Evolutionary conservation across 441 rosid genomes (phyloP).

Genomic region (Eutrema salsugineum): DNA sequence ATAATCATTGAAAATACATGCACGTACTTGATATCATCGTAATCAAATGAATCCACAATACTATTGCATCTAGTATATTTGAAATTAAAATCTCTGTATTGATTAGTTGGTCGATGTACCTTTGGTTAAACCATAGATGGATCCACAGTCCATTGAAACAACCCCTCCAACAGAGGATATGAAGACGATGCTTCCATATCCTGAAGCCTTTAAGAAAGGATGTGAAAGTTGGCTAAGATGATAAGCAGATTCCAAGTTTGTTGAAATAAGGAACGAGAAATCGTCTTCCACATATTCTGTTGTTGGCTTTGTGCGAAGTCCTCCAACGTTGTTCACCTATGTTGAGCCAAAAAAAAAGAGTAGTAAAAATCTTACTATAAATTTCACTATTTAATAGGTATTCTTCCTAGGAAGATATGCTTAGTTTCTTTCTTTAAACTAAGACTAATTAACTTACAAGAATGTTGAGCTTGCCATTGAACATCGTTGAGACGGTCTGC

Average conservation of each 20-base stretch:
- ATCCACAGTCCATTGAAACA: slow-evolving; percentile 17
- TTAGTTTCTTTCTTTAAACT: neutral
- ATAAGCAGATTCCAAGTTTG: slow-evolving; percentile 41
- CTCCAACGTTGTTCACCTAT: slow-evolving; percentile 46
- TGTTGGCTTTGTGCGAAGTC: slow-evolving; percentile 14
- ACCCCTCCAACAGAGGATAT: slow-evolving; percentile 36
- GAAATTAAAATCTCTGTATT: neutral
- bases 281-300: slow-evolving; percentile 32
- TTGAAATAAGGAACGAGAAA: slow-evolving; percentile 24
- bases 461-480: slow-evolving; percentile 41
- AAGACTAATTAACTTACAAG: slow-evolving; percentile 28
- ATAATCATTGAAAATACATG: too few relatives aligned
- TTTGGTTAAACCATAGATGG: slow-evolving; percentile 37
- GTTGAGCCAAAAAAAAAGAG: neutral
- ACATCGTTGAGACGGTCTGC: slow-evolving; percentile 23
- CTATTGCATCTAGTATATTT: neutral
- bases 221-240: slow-evolving; percentile 43
- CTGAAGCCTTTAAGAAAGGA: slow-evolving; percentile 41
- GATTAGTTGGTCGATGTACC: slow-evolving; percentile 23
- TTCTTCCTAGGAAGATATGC: neutral
- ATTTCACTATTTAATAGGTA: neutral
- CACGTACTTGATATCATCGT: too few relatives aligned
- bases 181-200: slow-evolving; percentile 37
- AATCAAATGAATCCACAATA: too few relatives aligned
- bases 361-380: neutral